phyloP scores from a whole-genome alignment of 805 yeast species.

The Kurtzmaniella cleridarum region DNA sequence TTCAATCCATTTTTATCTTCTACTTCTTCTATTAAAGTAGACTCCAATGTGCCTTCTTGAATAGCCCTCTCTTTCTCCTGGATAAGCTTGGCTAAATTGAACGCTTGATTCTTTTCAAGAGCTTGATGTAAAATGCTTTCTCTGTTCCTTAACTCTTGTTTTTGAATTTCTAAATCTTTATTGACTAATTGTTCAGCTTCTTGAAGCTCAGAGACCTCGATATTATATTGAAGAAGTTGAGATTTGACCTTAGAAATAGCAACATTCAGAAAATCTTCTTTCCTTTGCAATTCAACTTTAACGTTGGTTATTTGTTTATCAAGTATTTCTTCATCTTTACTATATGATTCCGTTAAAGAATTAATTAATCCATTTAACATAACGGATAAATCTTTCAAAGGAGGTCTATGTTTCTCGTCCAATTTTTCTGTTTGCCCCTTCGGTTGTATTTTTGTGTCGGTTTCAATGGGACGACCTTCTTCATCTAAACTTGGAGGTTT shows the following conservation, averaged over 20 bases:
- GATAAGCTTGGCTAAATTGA: conserved; percentile 38
- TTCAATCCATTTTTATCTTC: conserved; percentile 12
- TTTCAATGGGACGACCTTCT: conserved; percentile 20
- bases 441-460: conserved; percentile 2
- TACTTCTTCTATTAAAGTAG: conserved; percentile 23
- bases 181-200: conserved; percentile 21
- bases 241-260: conserved; percentile 20
- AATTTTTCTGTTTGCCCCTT: conserved; percentile 31
- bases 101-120: conserved; percentile 40
- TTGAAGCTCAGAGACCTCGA: conserved; percentile 10
- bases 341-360: conserved; percentile 52
- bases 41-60: conserved; percentile 23
- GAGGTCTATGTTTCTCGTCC: conserved; percentile 37
- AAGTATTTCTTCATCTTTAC: conserved; percentile 41
- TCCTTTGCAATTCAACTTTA: conserved; percentile 42
- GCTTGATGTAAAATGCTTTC: conserved; percentile 19
- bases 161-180: conserved; percentile 11
- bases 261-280: conserved; percentile 40
- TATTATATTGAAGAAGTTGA: conserved; percentile 15
- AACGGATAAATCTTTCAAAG: conserved; percentile 26
- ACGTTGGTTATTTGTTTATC: conserved; percentile 16
- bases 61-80: conserved; percentile 42
- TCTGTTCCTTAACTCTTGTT: conserved; percentile 10
- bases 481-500: conserved; percentile 30
- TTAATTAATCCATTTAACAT: conserved; percentile 39